A percentile compares a stretch with the other conserved stretches of the same genome.
phyloP scores from a whole-genome alignment of 805 yeast genomes.

The Middelhovenomyces tepae region DNA sequence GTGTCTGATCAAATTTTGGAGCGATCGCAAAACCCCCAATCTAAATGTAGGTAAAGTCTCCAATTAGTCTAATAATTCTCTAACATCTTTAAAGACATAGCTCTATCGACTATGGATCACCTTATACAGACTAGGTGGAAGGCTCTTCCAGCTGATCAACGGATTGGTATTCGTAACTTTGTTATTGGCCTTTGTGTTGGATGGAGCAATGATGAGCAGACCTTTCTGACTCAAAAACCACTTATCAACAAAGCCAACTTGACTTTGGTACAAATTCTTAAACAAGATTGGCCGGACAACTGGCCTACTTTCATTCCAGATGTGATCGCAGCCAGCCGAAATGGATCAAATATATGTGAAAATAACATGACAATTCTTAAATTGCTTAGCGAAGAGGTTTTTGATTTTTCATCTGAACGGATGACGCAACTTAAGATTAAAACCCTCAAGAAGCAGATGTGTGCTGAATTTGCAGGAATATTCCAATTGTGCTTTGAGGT shows the following conservation, averaged over 20 bases:
- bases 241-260: constrained; percentile 88
- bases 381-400: constrained; percentile 88
- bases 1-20: constrained; percentile 84
- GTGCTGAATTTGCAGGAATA: constrained; percentile 85
- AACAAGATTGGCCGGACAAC: constrained; percentile 98
- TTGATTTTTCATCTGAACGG: constrained; percentile 90
- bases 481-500: constrained; percentile 91
- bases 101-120: constrained; percentile 80
- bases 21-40: constrained; percentile 66
- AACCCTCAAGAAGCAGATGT: constrained; percentile 71
- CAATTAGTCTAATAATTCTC: not conserved
- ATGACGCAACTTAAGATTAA: constrained; percentile 94
- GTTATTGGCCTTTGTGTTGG: constrained; percentile 88
- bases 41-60: constrained; percentile 47
- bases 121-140: constrained; percentile 92
- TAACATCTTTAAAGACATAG: constrained; percentile 40
- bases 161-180: constrained; percentile 88
- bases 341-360: constrained; percentile 90
- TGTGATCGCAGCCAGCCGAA: constrained; percentile 71
- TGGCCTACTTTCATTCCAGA: constrained; percentile 98
- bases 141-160: constrained; percentile 76
- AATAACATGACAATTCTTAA: constrained; percentile 91
- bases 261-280: constrained; percentile 86
- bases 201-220: constrained; percentile 74
- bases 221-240: constrained; percentile 65